Evolutionary conservation across 345 rosid genomes (phyloP), one percentile per base, ranked within the genome.

Genomic region (Aquilaria malaccensis): DNA sequence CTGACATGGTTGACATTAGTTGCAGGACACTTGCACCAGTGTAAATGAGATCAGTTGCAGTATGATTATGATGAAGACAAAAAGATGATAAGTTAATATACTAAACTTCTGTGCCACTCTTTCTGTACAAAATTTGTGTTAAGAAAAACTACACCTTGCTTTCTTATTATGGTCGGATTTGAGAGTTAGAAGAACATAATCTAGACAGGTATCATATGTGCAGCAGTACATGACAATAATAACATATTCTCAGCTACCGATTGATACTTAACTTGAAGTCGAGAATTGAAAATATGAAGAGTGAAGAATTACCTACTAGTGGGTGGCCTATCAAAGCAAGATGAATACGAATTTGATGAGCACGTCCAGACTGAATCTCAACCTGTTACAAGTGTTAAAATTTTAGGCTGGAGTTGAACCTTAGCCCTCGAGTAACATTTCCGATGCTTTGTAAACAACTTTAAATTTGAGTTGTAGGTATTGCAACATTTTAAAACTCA

Each of bases 291-390:
- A 61, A 31, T 13, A 63, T 55, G 49, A 50, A 10, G 13, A 11
- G 13, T 14, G 13, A 3, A n/a, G 10, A 33, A 56, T 75, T 87
- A 89, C 98, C 96, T 11, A 82, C 62, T 68, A 89, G 79, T 56
- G 95, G 88, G 79, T 89, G 88, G 65, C 98, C 98, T 2, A 84
- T 74, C 72, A 78, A 92, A 49, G 98, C 78, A 73, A 92, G 93
- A 77, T 87, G 98, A 68, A 87, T 89, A 37, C 97, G 81, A 63
- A 89, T 93, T 72, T 93, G 97, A 73, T 84, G 98, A 52, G 98
- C 96, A 50, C 96, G 76, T 61, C 97, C 97, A 11, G 97, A 82
- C 57, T 93, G 91, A 66, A 89, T 93, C 77, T 87, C 84, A 33
- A 87, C 96, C 97, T 89, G 79, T 71, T 54, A 64, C 54, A 58